Evolutionary conservation across 129 eudicot species (phyloP), one percentile per base, ranked within the genome.

Genomic region (Cynara cardunculus): DNA sequence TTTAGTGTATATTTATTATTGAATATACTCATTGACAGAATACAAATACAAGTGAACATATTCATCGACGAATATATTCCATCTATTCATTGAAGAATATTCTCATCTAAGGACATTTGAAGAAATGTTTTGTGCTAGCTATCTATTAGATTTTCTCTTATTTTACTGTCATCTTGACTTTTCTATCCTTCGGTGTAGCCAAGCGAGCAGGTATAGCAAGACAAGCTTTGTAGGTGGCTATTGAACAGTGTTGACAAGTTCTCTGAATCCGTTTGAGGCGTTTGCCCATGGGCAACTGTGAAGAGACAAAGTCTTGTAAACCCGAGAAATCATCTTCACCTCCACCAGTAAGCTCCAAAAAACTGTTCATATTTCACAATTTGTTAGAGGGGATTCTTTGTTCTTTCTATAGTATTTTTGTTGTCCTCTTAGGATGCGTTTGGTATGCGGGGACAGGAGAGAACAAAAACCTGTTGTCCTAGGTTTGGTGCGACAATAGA

Each of bases 311-410:
- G 85, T 35, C 89, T 41, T 79, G 85, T 66, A 88, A 84, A 77
- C 84, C 89, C 28, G 94, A 87, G 78, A 88, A 85, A 79, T 56
- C 87, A 46, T 83, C 92, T 81, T 85, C 96, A 70, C 88, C 96
- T 67, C 77, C 85, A 59, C 85, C 74, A 64, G 94, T 90, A 88
- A 86, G 91, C 35, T 64, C 28, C 64, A 69, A 69, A 39, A 30
- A 28, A 1, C 11, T n/a, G 35, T 81, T 69, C 67, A 73, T 86
- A 12, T 72, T 25, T 59, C 1, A 3, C 18, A 18, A 16, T 25
- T 11, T 32, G 64, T 30, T 72, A 44, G 18, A 32, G 39, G 66
- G 13, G 4, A 24, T 9, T 59, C 32, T 19, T 75, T 26, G n/a
- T 75, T 28, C 22, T 64, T n/a, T 56, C 22, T 56, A 56, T 18